Evolutionary conservation across 2,329 filamentous ascomycete species (phyloP).

Genomic region (Thermothelomyces thermophilus): DNA sequence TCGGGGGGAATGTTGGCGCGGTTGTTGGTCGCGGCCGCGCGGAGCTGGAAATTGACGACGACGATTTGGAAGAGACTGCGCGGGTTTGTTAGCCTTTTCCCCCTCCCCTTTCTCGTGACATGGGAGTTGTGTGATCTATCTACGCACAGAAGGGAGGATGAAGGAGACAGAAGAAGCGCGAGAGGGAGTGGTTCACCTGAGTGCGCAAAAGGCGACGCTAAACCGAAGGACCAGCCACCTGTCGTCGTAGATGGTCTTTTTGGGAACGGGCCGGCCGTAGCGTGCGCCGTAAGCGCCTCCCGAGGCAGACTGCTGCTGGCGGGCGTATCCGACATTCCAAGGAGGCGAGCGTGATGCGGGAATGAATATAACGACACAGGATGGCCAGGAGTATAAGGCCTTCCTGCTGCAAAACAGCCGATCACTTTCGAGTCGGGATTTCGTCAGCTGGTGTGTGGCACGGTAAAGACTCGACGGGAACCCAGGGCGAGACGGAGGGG

Average conservation of each 20-base stretch:
- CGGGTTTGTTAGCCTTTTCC: no score
- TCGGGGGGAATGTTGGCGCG: slow-evolving; percentile 24
- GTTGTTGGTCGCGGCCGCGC: slow-evolving; percentile 29
- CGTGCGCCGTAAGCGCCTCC: slow-evolving; percentile 7
- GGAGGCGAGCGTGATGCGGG: slow-evolving; percentile 29
- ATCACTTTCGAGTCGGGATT: slow-evolving; percentile 30
- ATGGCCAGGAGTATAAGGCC: slow-evolving; percentile 34
- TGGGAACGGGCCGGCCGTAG: slow-evolving; percentile 1
- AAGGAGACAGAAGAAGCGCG: no score
- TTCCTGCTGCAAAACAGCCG: slow-evolving; percentile 32
- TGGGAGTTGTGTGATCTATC: no score
- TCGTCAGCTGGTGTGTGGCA: not conserved
- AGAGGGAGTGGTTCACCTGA: no score
- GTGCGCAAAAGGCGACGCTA: slow-evolving; percentile 36
- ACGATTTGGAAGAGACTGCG: slow-evolving; percentile 33
- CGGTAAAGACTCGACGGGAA: no score
- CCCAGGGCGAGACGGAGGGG: no score
- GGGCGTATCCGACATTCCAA: slow-evolving; percentile 31
- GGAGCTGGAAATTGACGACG: slow-evolving; percentile 34
- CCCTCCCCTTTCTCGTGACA: no score
- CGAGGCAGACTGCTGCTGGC: slow-evolving; percentile 10
- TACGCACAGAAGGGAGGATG: no score
- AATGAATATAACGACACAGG: slow-evolving; percentile 36
- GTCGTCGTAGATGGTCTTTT: slow-evolving; percentile 39
- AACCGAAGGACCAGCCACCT: slow-evolving; percentile 40